These are phyloP conservation scores for Aspergillus fumigatus DNA, from an alignment of 2,329 filamentous ascomycete species.

Conservation along the genomic window DNA sequence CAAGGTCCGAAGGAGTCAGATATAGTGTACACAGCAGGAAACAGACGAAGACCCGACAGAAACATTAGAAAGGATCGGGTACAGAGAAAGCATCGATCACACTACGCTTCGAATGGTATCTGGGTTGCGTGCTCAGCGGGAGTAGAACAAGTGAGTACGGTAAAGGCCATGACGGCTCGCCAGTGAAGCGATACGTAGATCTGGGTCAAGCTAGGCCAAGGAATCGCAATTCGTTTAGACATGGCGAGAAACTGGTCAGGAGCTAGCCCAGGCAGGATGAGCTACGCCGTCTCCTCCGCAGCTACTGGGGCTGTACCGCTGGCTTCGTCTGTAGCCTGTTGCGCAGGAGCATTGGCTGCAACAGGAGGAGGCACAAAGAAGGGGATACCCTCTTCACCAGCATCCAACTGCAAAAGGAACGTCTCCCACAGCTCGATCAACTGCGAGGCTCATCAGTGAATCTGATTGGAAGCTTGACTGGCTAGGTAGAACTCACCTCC, in stretches of 20 bases:
- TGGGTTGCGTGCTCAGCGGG: background rate
- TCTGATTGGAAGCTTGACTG: background rate
- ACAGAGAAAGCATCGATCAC: background rate
- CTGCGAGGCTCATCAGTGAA: constrained; percentile 43
- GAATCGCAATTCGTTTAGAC: constrained; percentile 14
- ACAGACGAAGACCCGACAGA: background rate
- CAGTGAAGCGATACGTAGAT: background rate
- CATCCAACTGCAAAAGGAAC: constrained; percentile 91
- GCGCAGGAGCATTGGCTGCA: constrained; percentile 14
- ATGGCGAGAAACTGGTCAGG: constrained; percentile 3
- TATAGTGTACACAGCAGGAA: background rate
- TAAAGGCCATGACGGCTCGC: background rate
- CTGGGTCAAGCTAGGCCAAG: background rate
- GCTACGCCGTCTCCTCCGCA: constrained; percentile 16
- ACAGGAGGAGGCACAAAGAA: constrained; percentile 36
- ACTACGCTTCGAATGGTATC: background rate
- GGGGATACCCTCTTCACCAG: constrained; percentile 71
- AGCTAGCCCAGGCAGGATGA: background rate
- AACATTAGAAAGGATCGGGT: too few species aligned
- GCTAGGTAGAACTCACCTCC: constrained; percentile 60
- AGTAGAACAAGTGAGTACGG: background rate
- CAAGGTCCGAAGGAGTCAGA: background rate
- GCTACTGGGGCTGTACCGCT: constrained; percentile 8
- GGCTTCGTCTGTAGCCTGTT: constrained; percentile 12
- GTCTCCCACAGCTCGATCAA: constrained; percentile 94